A percentile compares a stretch with the other conserved stretches of the same genome.
These are phyloP conservation scores for Globisporangium carolinianum DNA, from an alignment of 352 stramenopile species.

Conservation along the genomic window DNA sequence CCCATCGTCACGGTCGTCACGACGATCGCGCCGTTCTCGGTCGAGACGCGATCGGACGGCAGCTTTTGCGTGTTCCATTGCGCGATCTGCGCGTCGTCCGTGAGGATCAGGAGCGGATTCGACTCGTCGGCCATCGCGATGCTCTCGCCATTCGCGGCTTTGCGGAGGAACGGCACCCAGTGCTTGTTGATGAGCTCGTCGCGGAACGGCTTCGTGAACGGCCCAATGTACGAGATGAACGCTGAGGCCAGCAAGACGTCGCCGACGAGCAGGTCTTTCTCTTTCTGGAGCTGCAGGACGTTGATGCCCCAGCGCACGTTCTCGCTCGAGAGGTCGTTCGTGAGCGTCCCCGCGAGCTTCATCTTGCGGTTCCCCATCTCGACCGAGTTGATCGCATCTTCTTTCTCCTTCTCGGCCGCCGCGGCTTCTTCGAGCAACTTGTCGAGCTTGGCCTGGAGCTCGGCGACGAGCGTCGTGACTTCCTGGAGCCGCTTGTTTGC, in stretches of 20 bases:
- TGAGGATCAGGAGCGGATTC: conserved; percentile 88
- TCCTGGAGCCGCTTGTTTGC: conserved; percentile 87
- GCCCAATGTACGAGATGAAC: conserved; percentile 95
- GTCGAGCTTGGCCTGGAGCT: conserved; percentile 91
- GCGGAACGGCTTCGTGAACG: conserved; percentile 93
- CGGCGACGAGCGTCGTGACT: conserved; percentile 88
- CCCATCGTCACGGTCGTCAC: conserved; percentile 87
- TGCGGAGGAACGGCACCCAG: conserved; percentile 88
- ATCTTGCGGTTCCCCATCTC: conserved; percentile 92
- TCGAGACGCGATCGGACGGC: conserved; percentile 90
- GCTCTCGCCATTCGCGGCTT: conserved; percentile 77
- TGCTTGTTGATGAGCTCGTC: conserved; percentile 92
- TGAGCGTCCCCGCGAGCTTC: conserved; percentile 92
- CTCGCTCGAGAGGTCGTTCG: conserved; percentile 92
- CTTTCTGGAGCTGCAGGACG: conserved; percentile 87
- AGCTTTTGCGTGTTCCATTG: conserved; percentile 92
- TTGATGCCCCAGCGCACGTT: conserved; percentile 95
- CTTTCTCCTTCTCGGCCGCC: conserved; percentile 89
- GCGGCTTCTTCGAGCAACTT: conserved; percentile 88
- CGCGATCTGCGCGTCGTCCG: conserved; percentile 89
- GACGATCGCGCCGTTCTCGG: conserved; percentile 91
- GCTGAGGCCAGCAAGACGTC: conserved; percentile 91
- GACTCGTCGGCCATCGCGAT: conserved; percentile 90
- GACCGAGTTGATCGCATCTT: conserved; percentile 90
- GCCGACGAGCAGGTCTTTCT: conserved; percentile 90